These are phyloP conservation scores for Boletellus sp. DNA, from an alignment of 768 basidiomycete genomes.

Conservation along the genomic window DNA sequence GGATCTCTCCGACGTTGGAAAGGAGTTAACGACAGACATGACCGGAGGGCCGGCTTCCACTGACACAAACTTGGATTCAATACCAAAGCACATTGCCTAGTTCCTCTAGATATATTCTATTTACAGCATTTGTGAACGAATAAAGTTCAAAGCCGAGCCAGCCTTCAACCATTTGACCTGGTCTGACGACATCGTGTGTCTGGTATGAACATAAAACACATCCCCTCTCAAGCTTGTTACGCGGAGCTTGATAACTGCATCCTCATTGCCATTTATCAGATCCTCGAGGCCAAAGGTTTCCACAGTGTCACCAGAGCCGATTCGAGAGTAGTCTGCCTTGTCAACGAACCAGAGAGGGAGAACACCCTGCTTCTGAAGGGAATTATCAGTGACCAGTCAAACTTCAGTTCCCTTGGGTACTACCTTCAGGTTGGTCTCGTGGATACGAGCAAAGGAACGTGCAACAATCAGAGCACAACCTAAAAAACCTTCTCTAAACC, in stretches of 20 bases:
- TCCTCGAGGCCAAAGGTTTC: constrained; percentile 81
- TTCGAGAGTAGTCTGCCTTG: constrained; percentile 79
- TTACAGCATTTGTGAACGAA: constrained; percentile 54
- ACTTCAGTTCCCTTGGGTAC: constrained; percentile 7
- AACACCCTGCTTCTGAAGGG: constrained; percentile 87
- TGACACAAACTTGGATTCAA: not conserved
- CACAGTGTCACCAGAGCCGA: constrained; percentile 77
- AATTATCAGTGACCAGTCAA: constrained; percentile 1
- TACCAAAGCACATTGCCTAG: not conserved
- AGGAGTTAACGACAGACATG: constrained; percentile 17
- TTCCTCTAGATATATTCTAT: not conserved
- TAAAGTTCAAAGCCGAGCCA: constrained; percentile 88
- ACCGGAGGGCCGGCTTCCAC: not conserved
- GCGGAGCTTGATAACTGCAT: constrained; percentile 46
- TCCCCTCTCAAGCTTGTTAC: constrained; percentile 67
- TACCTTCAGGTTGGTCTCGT: constrained; percentile 96
- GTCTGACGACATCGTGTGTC: constrained; percentile 87
- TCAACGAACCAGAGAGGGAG: constrained; percentile 93
- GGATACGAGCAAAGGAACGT: constrained; percentile 94
- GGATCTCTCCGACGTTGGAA: constrained; percentile 34
- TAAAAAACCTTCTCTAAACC: constrained; percentile 21
- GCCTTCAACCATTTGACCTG: constrained; percentile 88
- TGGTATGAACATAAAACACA: constrained; percentile 63
- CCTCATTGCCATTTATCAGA: constrained; percentile 46
- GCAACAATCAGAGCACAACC: constrained; percentile 87